phyloP scores from a whole-genome alignment of 148 eudicot genomes.

The Bassia scoparia region DNA sequence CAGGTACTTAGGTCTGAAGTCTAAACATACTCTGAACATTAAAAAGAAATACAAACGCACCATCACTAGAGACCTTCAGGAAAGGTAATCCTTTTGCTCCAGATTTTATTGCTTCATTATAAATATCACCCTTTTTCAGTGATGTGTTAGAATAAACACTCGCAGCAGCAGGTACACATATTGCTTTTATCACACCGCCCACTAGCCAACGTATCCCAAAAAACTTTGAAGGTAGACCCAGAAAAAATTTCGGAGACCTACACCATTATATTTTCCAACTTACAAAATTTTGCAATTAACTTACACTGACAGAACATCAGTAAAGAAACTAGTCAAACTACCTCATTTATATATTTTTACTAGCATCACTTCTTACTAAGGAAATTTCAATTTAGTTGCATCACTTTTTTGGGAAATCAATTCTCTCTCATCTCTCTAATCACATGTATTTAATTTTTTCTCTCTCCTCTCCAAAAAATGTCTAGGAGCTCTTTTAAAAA shows the following conservation, averaged over 20 bases:
- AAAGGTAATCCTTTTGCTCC: constrained; percentile 98
- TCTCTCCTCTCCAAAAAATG: no score
- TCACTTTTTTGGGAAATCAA: no score
- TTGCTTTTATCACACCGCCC: constrained; percentile 72
- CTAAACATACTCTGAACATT: not conserved
- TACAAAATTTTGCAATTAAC: not conserved
- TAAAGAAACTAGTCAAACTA: no score
- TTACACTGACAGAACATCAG: not conserved
- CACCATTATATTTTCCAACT: constrained; percentile 12
- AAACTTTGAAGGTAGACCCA: constrained; percentile 77
- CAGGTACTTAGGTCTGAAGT: not conserved
- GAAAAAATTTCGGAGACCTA: constrained; percentile 76
- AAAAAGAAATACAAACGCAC: constrained; percentile 32
- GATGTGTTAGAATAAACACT: constrained; percentile 73
- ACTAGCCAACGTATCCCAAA: constrained; percentile 58
- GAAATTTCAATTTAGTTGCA: no score
- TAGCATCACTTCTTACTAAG: no score
- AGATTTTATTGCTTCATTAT: constrained; percentile 75
- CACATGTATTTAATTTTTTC: no score
- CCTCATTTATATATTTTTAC: no score
- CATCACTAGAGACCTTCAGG: constrained; percentile 71
- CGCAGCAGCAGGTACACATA: constrained; percentile 81
- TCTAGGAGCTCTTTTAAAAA: no score
- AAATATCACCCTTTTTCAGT: constrained; percentile 85
- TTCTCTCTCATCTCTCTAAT: no score